phyloP scores from a whole-genome alignment of 768 basidiomycete species.

The Russula brevipes region DNA sequence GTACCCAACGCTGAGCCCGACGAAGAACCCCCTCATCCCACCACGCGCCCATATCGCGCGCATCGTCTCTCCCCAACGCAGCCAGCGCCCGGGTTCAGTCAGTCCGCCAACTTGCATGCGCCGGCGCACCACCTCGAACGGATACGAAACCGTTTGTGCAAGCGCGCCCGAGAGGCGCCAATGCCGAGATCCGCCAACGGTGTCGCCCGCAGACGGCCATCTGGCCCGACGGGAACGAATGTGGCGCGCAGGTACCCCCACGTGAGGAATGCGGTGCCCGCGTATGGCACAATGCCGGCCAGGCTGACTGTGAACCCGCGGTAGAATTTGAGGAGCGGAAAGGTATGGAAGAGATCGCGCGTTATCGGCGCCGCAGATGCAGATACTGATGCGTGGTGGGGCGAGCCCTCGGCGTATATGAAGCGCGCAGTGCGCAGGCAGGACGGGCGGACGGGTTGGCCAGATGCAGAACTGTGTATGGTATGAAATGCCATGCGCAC shows the following conservation, averaged over 20 bases:
- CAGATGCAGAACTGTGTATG: constrained; percentile 26
- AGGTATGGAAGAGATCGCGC: constrained; percentile 44
- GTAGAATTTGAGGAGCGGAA: constrained; percentile 86
- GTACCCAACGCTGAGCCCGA: constrained; percentile 88
- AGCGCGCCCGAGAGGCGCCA: constrained; percentile 84
- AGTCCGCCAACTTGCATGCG: constrained; percentile 95
- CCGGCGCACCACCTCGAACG: constrained; percentile 87
- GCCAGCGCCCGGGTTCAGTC: constrained; percentile 66
- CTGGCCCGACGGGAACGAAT: constrained; percentile 45
- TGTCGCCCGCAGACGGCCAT: constrained; percentile 29
- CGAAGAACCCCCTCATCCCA: constrained; percentile 88
- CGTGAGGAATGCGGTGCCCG: constrained; percentile 88
- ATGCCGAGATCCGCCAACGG: constrained; percentile 67
- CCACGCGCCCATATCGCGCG: constrained; percentile 53
- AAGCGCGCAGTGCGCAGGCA: constrained; percentile 51
- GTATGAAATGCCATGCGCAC: constrained; percentile 94
- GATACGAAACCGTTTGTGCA: constrained; percentile 88
- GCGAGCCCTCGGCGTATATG: constrained; percentile 66
- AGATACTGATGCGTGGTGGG: constrained; percentile 19
- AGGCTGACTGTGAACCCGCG: constrained; percentile 95
- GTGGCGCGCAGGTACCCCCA: constrained; percentile 75
- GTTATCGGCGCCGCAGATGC: constrained; percentile 27
- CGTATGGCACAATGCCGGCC: constrained; percentile 90
- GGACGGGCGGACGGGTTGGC: constrained; percentile 36
- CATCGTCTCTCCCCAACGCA: constrained; percentile 79